These are phyloP conservation scores for Clarireedia monteithiana DNA, from an alignment of 2,329 filamentous ascomycete genomes.

Conservation along the genomic window DNA sequence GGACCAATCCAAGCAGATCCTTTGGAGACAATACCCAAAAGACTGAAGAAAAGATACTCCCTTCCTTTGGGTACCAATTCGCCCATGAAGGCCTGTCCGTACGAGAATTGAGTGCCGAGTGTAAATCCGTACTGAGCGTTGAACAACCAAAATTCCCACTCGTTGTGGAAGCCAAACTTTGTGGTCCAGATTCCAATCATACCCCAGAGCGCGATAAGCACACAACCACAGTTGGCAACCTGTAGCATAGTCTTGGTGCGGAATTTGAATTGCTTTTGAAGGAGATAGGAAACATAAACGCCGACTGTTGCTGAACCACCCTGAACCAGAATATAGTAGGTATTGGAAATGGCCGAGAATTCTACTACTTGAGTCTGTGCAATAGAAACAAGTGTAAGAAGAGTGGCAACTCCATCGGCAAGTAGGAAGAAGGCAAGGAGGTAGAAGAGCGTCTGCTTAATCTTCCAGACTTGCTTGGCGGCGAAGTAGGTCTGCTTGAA, in stretches of 20 bases:
- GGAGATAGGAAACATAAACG: slow-evolving; percentile 22
- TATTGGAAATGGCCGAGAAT: slow-evolving; percentile 25
- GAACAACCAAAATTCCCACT: slow-evolving; percentile 29
- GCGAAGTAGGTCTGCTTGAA: slow-evolving; percentile 27
- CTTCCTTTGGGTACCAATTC: slow-evolving; percentile 26
- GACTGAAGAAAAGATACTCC: slow-evolving; percentile 28
- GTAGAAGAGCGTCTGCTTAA: slow-evolving; percentile 28
- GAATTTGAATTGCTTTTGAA: slow-evolving; percentile 22
- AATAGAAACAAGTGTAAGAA: slow-evolving; percentile 23
- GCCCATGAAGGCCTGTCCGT: slow-evolving; percentile 28
- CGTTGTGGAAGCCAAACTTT: slow-evolving; percentile 25
- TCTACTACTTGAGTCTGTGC: slow-evolving; percentile 26
- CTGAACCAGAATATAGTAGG: slow-evolving; percentile 26
- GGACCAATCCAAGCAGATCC: slow-evolving; percentile 28
- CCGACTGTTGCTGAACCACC: slow-evolving; percentile 21
- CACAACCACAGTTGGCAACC: slow-evolving; percentile 21
- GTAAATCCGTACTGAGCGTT: slow-evolving; percentile 23
- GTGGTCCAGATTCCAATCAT: slow-evolving; percentile 27
- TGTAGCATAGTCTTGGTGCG: slow-evolving; percentile 28
- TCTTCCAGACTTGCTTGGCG: slow-evolving; percentile 21
- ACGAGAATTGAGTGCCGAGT: slow-evolving; percentile 24
- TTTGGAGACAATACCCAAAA: slow-evolving; percentile 28
- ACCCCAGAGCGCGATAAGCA: slow-evolving; percentile 25
- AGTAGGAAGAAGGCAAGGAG: slow-evolving; percentile 27
- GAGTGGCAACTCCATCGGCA: slow-evolving; percentile 25